phyloP scores from a whole-genome alignment of 805 yeast genomes.

The Yarrowia yakushimensis region DNA sequence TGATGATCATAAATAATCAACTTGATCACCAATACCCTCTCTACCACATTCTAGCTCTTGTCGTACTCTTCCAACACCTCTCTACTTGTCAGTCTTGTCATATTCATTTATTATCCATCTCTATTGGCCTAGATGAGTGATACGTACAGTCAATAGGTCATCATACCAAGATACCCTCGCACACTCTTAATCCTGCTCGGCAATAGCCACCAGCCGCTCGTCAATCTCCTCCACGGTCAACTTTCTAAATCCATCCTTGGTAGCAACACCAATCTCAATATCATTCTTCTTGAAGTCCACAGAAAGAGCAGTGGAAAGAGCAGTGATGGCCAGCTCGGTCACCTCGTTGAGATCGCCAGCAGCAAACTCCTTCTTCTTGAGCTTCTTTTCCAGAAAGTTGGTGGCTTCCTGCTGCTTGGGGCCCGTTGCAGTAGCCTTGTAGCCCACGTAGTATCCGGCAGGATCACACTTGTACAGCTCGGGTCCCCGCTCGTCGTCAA shows the following conservation, averaged over 20 bases:
- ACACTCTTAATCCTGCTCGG: conserved; percentile 87
- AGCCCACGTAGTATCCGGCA: conserved; percentile 91
- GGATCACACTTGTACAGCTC: conserved; percentile 91
- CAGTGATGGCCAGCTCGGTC: conserved; percentile 83
- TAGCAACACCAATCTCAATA: conserved; percentile 87
- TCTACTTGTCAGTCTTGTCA: no score
- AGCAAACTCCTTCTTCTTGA: conserved; percentile 65
- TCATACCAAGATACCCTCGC: no score
- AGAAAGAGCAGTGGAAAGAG: conserved; percentile 80
- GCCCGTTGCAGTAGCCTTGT: conserved; percentile 90
- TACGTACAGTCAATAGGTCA: no score
- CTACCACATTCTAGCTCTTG: no score
- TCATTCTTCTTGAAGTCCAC: conserved; percentile 94
- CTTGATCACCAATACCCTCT: no score
- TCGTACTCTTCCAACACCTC: no score
- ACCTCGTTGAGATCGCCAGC: conserved; percentile 85
- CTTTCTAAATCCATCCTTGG: conserved; percentile 63
- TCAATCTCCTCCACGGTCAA: conserved; percentile 86
- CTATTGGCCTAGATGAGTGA: no score
- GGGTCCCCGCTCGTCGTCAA: conserved; percentile 89
- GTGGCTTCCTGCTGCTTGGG: conserved; percentile 96
- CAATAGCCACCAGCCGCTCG: conserved; percentile 88
- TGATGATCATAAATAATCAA: no score
- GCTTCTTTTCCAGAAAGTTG: conserved; percentile 83
- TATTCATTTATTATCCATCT: no score